Base-by-base conservation (phyloP, 768 basidiomycete genomes). In the Mycena latifolia region DNA sequence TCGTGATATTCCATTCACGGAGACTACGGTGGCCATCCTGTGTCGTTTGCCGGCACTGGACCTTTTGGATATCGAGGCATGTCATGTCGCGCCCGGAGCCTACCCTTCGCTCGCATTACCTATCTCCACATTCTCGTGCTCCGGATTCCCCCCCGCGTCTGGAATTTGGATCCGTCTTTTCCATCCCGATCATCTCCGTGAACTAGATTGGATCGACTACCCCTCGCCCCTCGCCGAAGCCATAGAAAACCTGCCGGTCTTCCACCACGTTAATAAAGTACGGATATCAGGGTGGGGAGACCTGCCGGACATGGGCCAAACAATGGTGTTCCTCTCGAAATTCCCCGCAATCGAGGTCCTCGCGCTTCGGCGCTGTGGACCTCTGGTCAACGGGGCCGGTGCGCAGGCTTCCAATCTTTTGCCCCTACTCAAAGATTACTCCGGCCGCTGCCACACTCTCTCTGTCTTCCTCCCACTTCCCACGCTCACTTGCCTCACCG, bases 151-250 rank as follows among this genome's bases (percentile, higher is more conserved):
- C 15, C 17, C 37, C 15, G 8, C 10, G 37, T 12, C 37, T 14
- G 37, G 14, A 39, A 15, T 39, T 27, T 63, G 61, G 52, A 18
- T 61, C 25, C 45, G 24, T 27, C 11, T 55, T 0, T 41, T 63
- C 12, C 61, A 50, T n/a, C 61, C 61, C 1, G 61, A 55, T 10
- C 33, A 55, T 6, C 61, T 63, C 8, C 54, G 28, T 17, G 24
- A 28, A 29, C 45, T 63, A 28, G 17, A 50, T 1, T 9, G 29
- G 28, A 17, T 31, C 18, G n/a, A n/a, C 48, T 10, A 1, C 48
- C 15, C 10, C 27, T 31, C 25, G 25, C 9, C 11, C 28, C n/a
- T n/a, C n/a, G n/a, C n/a, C n/a, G n/a, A n/a, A n/a, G n/a, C 15
- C 18, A 7, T 29, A 8, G 8, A 50, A 10, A 17, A 4, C 22